Conservation (phyloP, 495 filamentous ascomycete genomes). For the Corynascus novoguineensis region DNA sequence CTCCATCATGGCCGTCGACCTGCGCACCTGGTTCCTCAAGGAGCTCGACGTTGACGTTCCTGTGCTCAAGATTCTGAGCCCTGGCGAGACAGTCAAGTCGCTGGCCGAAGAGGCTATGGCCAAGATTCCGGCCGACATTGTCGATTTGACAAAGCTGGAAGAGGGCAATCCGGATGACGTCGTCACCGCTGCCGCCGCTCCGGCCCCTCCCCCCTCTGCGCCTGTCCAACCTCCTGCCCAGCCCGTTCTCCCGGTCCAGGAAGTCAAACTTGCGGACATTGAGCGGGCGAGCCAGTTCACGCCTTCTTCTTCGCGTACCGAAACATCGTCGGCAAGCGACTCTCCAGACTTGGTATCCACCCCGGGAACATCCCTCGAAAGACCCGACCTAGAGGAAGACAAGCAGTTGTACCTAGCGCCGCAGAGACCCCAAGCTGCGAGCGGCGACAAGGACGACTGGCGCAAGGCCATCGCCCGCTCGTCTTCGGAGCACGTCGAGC, state of each 20-base stretch:
- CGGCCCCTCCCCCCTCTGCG: neutral
- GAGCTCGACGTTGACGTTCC: conserved; percentile 41
- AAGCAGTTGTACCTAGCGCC: neutral
- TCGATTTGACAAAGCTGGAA: neutral
- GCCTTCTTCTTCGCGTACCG: neutral
- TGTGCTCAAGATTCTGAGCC: conserved; percentile 44
- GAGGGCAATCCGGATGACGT: neutral
- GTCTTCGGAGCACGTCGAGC: neutral
- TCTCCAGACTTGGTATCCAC: neutral
- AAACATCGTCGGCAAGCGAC: neutral
- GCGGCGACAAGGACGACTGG: neutral
- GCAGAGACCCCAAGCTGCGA: neutral
- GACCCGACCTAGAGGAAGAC: neutral
- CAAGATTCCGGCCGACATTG: neutral
- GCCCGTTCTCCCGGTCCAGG: neutral
- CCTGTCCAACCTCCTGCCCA: too few relatives aligned
- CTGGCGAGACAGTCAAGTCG: neutral
- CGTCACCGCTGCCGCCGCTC: neutral
- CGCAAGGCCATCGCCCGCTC: neutral
- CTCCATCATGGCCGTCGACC: conserved; percentile 41
- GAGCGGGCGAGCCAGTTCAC: neutral
- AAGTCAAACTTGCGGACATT: neutral
- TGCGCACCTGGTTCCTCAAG: conserved; percentile 42
- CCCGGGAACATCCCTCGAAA: neutral
- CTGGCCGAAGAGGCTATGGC: neutral